phyloP scores from a whole-genome alignment of 2,329 filamentous ascomycete genomes.

The Fusarium tupiense region DNA sequence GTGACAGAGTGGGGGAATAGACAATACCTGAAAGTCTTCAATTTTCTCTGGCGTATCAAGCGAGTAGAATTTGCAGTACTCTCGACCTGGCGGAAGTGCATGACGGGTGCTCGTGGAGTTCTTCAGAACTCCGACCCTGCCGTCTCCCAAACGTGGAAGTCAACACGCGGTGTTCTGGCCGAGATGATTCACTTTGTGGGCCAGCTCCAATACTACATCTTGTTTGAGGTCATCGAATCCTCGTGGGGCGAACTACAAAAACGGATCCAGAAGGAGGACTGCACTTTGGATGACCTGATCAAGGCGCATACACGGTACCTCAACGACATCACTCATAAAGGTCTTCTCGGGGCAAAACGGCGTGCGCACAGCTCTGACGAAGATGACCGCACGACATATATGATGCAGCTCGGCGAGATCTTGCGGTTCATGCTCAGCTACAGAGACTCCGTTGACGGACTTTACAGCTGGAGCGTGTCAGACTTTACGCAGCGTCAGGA shows the following conservation, averaged over 20 bases:
- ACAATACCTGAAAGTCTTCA: conserved; percentile 98
- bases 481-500: conserved; percentile 95
- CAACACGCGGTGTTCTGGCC: conserved; percentile 84
- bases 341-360: conserved; percentile 80
- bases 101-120: conserved; percentile 94
- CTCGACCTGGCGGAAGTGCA: conserved; percentile 92
- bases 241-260: conserved; percentile 92
- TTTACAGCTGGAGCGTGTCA: conserved; percentile 94
- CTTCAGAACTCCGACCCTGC: conserved; percentile 76
- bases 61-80: conserved; percentile 93
- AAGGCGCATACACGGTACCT: conserved; percentile 91
- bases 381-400: conserved; percentile 81
- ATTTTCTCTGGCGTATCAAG: conserved; percentile 98
- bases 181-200: conserved; percentile 99
- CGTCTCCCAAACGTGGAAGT: conserved; percentile 86
- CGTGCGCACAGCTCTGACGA: conserved; percentile 57
- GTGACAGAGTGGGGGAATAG: conserved; percentile 95
- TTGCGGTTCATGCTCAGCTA: conserved; percentile 94
- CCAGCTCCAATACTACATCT: conserved; percentile 97
- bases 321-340: conserved; percentile 94
- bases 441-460: conserved; percentile 89
- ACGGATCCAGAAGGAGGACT: conserved; percentile 83
- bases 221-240: conserved; percentile 97
- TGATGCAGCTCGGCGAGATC: conserved; percentile 90
- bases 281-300: conserved; percentile 95